Base-by-base conservation (phyloP, 139 green algal species). In the Chlorokybus atmophyticus region DNA sequence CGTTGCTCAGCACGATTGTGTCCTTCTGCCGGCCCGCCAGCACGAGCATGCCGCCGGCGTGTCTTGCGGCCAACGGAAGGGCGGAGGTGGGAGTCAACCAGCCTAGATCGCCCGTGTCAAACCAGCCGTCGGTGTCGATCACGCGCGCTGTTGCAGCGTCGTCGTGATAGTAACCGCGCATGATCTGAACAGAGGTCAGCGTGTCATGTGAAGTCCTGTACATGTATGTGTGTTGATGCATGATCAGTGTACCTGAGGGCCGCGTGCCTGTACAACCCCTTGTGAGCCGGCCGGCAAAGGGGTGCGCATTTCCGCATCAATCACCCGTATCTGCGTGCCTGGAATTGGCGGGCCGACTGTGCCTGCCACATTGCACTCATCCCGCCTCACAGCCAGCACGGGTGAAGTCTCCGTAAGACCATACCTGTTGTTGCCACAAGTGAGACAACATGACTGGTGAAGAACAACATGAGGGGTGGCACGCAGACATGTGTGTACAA, bases 41-140 rank as follows among this genome's bases (percentile, higher is more conserved):
- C 26, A 79, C 68, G 27, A 75, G 7, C 31, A 60, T 32, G 29
- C 32, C 59, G 4, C 57, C 57, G 2, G 28, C 35, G n/a, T 67
- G 62, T 5, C 54, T 31, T 10, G 52, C 52, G 23, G 47, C 51
- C 8, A 35, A 31, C 19, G 23, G 21, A 10, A 7, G 14, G 32
- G 3, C 51, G n/a, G 24, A 29, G n/a, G n/a, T n/a, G 3, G 75
- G 64, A 3, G 62, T 78, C 32, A 97, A 68, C 59, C 82, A 74
- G 4, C 77, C 90, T 21, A 97, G 84, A 70, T 97, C 90, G 17
- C 89, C 89, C 8, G 90, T 96, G 75, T 95, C 86, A 57, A 97
- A 75, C 86, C 85, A 97, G 3, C 90, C 90, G 10, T 92, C 80
- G 23, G 51, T 40, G 55, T 97, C 90, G 32, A 97, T 64, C 40